Percentiles rank a stretch among this genome's conserved stretches.
phyloP scores from a whole-genome alignment of 192 early-diverging fungal species.

The Cladochytrium replicatum region DNA sequence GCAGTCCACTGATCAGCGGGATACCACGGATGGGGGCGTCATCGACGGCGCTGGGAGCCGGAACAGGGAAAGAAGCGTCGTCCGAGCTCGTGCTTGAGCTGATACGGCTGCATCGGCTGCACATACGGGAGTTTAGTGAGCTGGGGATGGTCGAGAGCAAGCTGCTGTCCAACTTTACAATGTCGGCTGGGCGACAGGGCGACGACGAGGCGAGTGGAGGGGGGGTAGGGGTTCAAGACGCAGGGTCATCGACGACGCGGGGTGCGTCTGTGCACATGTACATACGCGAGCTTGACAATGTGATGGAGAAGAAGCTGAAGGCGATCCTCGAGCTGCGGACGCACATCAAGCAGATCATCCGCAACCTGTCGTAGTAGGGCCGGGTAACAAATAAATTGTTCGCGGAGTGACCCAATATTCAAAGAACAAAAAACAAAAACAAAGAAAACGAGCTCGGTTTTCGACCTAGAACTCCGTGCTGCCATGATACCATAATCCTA shows the following conservation, averaged over 20 bases:
- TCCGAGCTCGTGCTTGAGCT: conserved; percentile 24
- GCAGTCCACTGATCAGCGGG: background rate
- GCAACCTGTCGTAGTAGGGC: no score
- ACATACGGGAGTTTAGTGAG: conserved; percentile 39
- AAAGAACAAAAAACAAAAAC: no score
- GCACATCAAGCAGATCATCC: conserved; percentile 11
- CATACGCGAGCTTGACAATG: conserved; percentile 23
- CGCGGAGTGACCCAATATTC: no score
- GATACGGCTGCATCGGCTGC: conserved; percentile 35
- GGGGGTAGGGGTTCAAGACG: conserved; percentile 2
- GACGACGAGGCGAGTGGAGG: background rate
- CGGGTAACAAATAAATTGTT: no score
- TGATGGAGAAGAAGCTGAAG: conserved; percentile 22
- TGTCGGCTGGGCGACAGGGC: conserved; percentile 19
- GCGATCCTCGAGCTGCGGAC: conserved; percentile 13
- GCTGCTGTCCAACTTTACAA: conserved; percentile 38
- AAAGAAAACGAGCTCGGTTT: no score
- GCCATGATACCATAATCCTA: no score
- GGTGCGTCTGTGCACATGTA: conserved; percentile 16
- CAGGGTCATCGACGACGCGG: background rate
- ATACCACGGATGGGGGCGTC: background rate
- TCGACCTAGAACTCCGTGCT: no score
- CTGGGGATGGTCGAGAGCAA: conserved; percentile 34
- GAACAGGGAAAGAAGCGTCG: conserved; percentile 4
- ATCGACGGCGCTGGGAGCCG: conserved; percentile 1